A percentile compares a stretch with the other conserved stretches of the same genome.
phyloP scores from a whole-genome alignment of 2,329 filamentous ascomycete species.

The Xylariaceae sp. region DNA sequence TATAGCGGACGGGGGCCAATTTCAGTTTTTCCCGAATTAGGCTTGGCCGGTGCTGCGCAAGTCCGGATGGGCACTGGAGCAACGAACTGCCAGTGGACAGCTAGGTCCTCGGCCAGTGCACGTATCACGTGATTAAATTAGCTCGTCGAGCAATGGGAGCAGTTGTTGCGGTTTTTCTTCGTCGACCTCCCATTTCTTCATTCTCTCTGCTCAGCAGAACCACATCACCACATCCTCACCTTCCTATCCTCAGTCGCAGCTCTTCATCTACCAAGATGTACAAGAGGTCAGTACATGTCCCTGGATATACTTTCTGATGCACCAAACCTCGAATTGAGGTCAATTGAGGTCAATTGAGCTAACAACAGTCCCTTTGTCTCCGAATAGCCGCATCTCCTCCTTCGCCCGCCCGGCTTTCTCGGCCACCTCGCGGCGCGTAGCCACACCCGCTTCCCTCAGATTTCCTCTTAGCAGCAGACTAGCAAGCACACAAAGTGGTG shows the following conservation, averaged over 20 bases:
- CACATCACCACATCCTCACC: conserved; percentile 59
- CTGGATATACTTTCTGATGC: conserved; percentile 39
- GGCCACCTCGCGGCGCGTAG: conserved; percentile 63
- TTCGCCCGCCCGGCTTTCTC: conserved; percentile 65
- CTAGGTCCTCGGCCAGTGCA: conserved; percentile 13
- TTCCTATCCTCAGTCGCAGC: conserved; percentile 67
- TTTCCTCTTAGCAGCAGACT: conserved; percentile 63
- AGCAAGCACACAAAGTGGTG: conserved; percentile 64
- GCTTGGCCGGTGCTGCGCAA: conserved; percentile 11
- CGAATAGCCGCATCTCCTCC: conserved; percentile 68
- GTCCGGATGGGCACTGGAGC: too few species aligned
- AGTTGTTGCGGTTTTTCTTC: conserved; percentile 36
- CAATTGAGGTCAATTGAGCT: conserved; percentile 62
- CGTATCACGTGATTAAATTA: conserved; percentile 31
- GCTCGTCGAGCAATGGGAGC: conserved; percentile 28
- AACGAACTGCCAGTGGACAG: conserved; percentile 12
- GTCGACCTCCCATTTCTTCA: conserved; percentile 33
- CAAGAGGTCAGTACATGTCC: conserved; percentile 71
- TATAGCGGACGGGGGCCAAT: conserved; percentile 3
- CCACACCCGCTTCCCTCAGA: conserved; percentile 63
- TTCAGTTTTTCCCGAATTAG: conserved; percentile 4
- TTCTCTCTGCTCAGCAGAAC: conserved; percentile 41
- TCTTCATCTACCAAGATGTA: conserved; percentile 79
- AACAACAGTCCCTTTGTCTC: conserved; percentile 44
- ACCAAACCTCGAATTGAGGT: conserved; percentile 54